These are phyloP conservation scores for Neurospora intermedia DNA, from an alignment of 495 filamentous ascomycete genomes.

Conservation along the genomic window DNA sequence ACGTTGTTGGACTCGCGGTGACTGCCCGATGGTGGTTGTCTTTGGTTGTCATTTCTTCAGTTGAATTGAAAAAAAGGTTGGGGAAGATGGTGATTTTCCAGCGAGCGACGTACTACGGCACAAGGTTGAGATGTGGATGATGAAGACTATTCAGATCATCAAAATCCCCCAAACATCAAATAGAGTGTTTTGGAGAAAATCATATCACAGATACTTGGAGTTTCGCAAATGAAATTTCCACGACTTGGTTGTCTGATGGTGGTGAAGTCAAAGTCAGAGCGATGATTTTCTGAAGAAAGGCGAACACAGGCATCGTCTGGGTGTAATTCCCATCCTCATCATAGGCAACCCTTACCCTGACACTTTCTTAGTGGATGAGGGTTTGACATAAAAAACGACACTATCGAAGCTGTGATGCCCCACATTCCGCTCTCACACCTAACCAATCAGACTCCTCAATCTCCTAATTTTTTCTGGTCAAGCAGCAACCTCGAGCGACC, in stretches of 20 bases:
- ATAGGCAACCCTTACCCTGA: background rate
- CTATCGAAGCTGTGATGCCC: background rate
- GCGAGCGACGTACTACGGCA: background rate
- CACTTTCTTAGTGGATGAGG: background rate
- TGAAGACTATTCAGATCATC: background rate
- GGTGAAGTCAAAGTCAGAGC: background rate
- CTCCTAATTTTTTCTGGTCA: background rate
- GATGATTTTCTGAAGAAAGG: background rate
- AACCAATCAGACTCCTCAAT: constrained; percentile 7
- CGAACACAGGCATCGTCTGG: background rate
- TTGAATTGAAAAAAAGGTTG: background rate
- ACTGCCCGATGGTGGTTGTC: background rate
- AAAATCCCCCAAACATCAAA: background rate
- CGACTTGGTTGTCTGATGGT: background rate
- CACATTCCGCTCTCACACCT: background rate
- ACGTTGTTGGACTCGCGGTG: background rate
- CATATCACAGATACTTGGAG: background rate
- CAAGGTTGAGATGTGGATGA: background rate
- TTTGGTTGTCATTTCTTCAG: background rate
- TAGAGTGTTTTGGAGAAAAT: background rate
- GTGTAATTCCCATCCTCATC: too few species aligned
- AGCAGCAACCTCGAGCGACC: background rate
- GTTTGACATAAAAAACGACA: background rate
- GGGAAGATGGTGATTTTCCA: background rate
- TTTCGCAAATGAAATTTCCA: background rate